Evolutionary conservation across 306 rosid species (phyloP), one percentile per base, ranked within the genome.

Genomic region (Phaseolus lunatus): DNA sequence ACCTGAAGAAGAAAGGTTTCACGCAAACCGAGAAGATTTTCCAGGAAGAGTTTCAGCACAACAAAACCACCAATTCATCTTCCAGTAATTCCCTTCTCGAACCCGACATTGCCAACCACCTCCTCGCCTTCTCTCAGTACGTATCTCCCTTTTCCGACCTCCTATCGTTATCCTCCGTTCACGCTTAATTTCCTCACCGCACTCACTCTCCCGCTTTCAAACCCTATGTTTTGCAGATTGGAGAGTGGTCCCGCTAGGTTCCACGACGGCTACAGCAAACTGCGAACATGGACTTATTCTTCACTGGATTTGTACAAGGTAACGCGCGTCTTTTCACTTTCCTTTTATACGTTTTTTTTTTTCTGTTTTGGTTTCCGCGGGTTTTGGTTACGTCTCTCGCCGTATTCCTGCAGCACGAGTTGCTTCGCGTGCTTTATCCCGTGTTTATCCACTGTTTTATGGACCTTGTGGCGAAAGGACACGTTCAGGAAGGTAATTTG

Each of bases 381-480:
- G 33, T 14, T 73, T 59, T 22, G 14, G 7, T 81, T 54, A 47
- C 63, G 3, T 56, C 22, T 49, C 49, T 79, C 45, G 44, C 24
- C 18, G 57, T 75, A 67, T 74, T 3, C 13, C 62, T 89, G 84
- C 96, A 92, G 99, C 96, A 88, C 75, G 99, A 96, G 85, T 85
- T 96, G 88, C 91, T 96, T 67, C 98, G 98, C 2, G 97, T 96
- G 78, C 97, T 96, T 73, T 92, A 92, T 89, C 99, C 99, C 0
- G 98, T 92, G 11, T 96, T 92, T 82, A 90, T 96, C 8, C 99
- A 96, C 72, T 91, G 97, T 81, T 96, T 92, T 80, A 92, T 96
- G 97, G 99, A 92, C 81, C 93, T 92, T n/a, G 94, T 96, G 48
- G 99, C 97, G 3, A 91, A 91, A 75, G 97, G 99, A 77, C 97